These are phyloP conservation scores for Croton setiger DNA, from an alignment of 441 rosid species.

Conservation along the genomic window DNA sequence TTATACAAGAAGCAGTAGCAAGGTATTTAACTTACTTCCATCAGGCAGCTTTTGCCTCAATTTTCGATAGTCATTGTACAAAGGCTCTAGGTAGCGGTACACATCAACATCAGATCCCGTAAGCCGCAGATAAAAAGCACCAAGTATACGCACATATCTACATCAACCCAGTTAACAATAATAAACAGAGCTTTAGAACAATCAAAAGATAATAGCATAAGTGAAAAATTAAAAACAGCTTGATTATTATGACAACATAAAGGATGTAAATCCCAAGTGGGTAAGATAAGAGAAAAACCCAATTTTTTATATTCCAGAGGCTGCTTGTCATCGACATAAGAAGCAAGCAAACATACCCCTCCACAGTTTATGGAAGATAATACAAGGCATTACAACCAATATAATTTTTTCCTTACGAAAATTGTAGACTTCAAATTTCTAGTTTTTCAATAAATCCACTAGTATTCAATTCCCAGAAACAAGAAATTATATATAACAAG, in stretches of 20 bases:
- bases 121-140: conserved; percentile 84
- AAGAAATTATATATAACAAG: not conserved
- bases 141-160: conserved; percentile 84
- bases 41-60: conserved; percentile 57
- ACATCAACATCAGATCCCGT: conserved; percentile 81
- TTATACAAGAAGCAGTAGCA: not conserved
- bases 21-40: conserved; percentile 51
- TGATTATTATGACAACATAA: not conserved
- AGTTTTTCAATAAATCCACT: not conserved
- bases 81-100: conserved; percentile 87
- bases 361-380: not conserved
- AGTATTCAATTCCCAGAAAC: not conserved
- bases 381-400: not conserved
- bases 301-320: not conserved
- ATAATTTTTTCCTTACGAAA: not conserved
- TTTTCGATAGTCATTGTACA: conserved; percentile 85
- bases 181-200: not conserved
- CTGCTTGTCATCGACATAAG: not conserved
- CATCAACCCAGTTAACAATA: conserved; percentile 13
- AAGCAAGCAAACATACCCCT: not conserved
- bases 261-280: not conserved
- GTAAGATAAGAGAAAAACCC: not conserved
- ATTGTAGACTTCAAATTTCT: not conserved
- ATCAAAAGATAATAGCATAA: not conserved
- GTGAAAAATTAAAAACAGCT: not conserved